These are phyloP conservation scores for Sugiyamaella qingdaonensis DNA, from an alignment of 805 yeast genomes.

Conservation along the genomic window DNA sequence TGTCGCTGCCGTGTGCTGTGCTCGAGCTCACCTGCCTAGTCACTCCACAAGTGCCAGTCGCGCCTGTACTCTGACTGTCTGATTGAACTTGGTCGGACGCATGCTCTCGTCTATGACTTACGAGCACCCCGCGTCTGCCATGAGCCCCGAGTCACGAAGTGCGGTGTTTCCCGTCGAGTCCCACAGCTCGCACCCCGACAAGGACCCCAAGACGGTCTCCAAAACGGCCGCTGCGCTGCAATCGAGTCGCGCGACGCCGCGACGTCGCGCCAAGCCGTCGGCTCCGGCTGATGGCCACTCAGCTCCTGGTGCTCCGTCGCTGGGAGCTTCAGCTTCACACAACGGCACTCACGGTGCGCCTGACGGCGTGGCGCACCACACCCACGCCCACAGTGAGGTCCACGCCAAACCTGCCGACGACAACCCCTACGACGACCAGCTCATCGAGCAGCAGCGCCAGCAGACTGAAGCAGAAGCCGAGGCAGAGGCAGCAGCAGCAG, in stretches of 20 bases:
- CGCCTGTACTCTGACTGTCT: background rate
- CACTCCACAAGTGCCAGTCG: background rate
- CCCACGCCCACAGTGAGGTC: no score
- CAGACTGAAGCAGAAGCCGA: slow-evolving; percentile 2
- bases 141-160: background rate
- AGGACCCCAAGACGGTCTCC: background rate
- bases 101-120: slow-evolving; percentile 7
- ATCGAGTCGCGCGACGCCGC: no score
- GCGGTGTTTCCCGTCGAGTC: background rate
- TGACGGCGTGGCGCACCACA: background rate
- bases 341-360: background rate
- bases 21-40: no score
- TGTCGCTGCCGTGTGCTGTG: no score
- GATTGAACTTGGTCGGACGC: background rate
- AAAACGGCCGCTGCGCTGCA: no score
- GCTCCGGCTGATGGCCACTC: background rate
- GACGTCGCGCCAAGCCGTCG: background rate
- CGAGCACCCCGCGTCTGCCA: background rate
- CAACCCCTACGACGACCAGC: slow-evolving; percentile 1
- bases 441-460: slow-evolving; percentile 1
- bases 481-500: background rate
- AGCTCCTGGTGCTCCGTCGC: slow-evolving; percentile 4
- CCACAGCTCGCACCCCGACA: background rate
- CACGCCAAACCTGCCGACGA: background rate
- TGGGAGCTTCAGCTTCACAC: slow-evolving; percentile 4